Evolutionary conservation across 345 rosid genomes (phyloP), one percentile per base, ranked within the genome.

Genomic region (Physaria fendleri): DNA sequence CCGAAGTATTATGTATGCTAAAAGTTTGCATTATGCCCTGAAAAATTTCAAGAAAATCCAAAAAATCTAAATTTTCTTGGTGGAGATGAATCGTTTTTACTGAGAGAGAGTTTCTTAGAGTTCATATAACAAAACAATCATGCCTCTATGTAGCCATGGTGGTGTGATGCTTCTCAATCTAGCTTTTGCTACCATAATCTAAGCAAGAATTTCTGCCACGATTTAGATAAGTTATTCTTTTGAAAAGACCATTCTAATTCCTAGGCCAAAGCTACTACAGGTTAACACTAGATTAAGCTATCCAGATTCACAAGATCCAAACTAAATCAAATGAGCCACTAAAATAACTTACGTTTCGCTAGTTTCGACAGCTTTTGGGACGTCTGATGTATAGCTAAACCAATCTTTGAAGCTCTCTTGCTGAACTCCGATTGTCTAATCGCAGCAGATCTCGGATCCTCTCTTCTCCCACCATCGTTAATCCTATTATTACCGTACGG

Each of bases 361-460:
- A 87, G 81, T 78, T 84, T 87, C 1, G 89, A 64, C 5, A 88
- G 84, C 75, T 85, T 88, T 72, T 82, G 92, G 9, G 96, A 88
- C 14, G 96, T 82, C 62, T 88, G 96, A 54, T 82, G 82, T 27
- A 85, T 85, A 39, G 85, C 88, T 25, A 58, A 61, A 64, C 88
- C 82, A 46, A 77, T 74, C 63, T 75, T 78, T 17, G 82, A 68
- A 15, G 92, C 95, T 50, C 85, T 79, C 53, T 40, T 78, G 46
- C 59, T 79, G 66, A 87, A 87, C 64, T 87, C 92, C 22, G 89
- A 81, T 42, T 84, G 87, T 35, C 69, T 72, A 14, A 76, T 79
- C 47, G 62, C 77, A 24, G 67, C 65, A 60, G 82, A 76, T 74
- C 82, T 79, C 42, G 76, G 61, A 24, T 75, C 82, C 17, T 76